These are phyloP conservation scores for Cryptosporidium ryanae DNA, from an alignment of 169 alveolate species.

Conservation along the genomic window DNA sequence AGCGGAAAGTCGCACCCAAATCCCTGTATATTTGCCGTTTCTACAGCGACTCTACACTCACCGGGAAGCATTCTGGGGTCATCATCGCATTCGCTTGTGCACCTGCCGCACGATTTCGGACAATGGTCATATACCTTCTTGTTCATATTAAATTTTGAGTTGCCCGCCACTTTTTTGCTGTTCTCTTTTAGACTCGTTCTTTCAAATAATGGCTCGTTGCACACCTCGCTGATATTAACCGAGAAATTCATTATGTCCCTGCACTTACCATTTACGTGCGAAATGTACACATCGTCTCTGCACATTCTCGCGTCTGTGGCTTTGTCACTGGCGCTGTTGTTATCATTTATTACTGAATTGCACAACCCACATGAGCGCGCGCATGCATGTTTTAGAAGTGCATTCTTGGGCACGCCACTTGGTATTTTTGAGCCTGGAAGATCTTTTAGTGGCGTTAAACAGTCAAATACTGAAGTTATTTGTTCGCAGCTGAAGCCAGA, in stretches of 20 bases:
- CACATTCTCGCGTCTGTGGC: neutral
- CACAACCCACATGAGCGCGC: conserved; percentile 61
- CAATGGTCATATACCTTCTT: conserved; percentile 48
- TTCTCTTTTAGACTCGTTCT: conserved; percentile 19
- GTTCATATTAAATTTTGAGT: conserved; percentile 27
- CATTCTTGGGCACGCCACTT: conserved; percentile 28
- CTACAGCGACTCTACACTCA: conserved; percentile 54
- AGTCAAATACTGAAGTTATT: conserved; percentile 46
- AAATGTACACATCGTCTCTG: conserved; percentile 34
- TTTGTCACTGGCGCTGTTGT: neutral
- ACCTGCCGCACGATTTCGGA: conserved; percentile 65
- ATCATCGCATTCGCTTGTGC: conserved; percentile 63
- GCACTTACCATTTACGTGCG: conserved; percentile 21
- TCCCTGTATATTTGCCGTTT: conserved; percentile 57
- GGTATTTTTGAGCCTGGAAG: conserved; percentile 55
- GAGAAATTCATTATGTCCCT: conserved; percentile 57
- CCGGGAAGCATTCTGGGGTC: conserved; percentile 50
- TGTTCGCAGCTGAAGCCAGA: conserved; percentile 60
- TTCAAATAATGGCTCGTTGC: conserved; percentile 42
- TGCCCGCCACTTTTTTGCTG: neutral
- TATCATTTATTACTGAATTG: conserved; percentile 1
- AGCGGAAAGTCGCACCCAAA: conserved; percentile 60
- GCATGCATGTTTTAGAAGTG: conserved; percentile 45
- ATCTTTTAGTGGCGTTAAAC: conserved; percentile 24
- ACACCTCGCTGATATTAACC: conserved; percentile 14